Base-by-base conservation (phyloP, 768 basidiomycete species). In the Russula virescens region DNA sequence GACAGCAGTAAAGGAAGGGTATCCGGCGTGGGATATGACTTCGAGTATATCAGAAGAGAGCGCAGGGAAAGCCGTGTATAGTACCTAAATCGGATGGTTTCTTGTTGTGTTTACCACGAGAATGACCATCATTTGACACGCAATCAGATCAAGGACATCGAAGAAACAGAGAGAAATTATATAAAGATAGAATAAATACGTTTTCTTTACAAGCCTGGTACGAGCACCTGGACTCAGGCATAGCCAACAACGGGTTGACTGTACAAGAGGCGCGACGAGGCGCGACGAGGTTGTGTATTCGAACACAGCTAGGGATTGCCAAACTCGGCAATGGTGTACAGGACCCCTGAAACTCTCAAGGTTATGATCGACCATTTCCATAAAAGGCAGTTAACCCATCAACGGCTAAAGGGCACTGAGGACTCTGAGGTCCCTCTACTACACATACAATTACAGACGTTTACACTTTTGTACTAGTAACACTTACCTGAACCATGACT, bases 41-140 rank as follows among this genome's bases (percentile, higher is more conserved):
- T 35, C 14, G 26, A 18, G n/a, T 14, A 3, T 16, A 50, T 54
- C 43, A 42, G 18, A 16, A 38, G 45, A 34, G 3, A 31, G 8
- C 8, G 21, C n/a, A 23, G 5, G 28, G 10, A 45, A 35, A 23
- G n/a, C 21, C 18, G 16, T 11, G n/a, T 48, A 43, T 28, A 25
- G 50, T 26, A 68, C 67, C 58, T 66, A 53, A 28, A 51, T 58
- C 51, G 16, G 40, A 56, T 14, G 8, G 43, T 5, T 52, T 38
- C n/a, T n/a, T n/a, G 14, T 43, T 23, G 43, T 48, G 46, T 40
- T 16, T 43, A 46, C 21, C 43, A 40, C 18, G 14, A 47, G 40
- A 60, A 54, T 1, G 55, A 51, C 35, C 43, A 50, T 50, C 65
- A 66, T 51, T 19, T 16, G 54, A 49, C 14, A 34, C 18, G 19